phyloP scores from a whole-genome alignment of 768 basidiomycete genomes.

The Auricularia sp. region DNA sequence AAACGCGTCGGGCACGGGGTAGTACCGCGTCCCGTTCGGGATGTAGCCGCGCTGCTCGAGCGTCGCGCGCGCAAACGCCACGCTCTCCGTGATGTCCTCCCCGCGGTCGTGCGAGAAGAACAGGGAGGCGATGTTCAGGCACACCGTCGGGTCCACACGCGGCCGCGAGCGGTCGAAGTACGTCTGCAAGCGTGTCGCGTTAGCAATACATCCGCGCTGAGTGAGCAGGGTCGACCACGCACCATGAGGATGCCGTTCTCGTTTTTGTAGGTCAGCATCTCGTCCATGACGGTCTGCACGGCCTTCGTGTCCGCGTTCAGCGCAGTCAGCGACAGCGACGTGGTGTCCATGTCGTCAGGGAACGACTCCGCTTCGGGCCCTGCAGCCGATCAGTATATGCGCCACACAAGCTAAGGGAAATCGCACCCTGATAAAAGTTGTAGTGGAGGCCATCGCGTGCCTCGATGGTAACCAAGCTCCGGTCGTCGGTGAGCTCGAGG shows the following conservation, averaged over 20 bases:
- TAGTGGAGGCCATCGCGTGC: conserved; percentile 18
- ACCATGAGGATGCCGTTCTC: conserved; percentile 44
- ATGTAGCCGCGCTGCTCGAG: conserved; percentile 44
- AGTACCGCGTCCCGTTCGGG: conserved; percentile 43
- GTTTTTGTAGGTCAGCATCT: conserved; percentile 44
- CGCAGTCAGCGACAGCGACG: conserved; percentile 42
- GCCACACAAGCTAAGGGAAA: not conserved
- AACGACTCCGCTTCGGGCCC: conserved; percentile 34
- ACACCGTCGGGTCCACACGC: conserved; percentile 41
- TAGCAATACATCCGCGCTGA: not conserved
- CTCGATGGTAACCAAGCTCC: conserved; percentile 19
- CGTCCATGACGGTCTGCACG: conserved; percentile 38
- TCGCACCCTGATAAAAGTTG: conserved; percentile 46
- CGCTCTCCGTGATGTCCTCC: conserved; percentile 32
- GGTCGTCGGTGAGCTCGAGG: conserved; percentile 39
- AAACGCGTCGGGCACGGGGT: conserved; percentile 42
- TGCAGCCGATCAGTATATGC: conserved; percentile 17
- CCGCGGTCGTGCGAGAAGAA: conserved; percentile 44
- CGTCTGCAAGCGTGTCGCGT: conserved; percentile 24
- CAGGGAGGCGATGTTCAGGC: conserved; percentile 39
- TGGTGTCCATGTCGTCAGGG: conserved; percentile 50
- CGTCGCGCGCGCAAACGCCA: conserved; percentile 41
- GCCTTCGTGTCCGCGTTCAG: conserved; percentile 21
- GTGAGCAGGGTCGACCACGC: conserved; percentile 8
- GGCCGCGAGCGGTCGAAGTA: conserved; percentile 44